phyloP scores from a whole-genome alignment of 2,329 filamentous ascomycete genomes.

The Fusarium sp. region DNA sequence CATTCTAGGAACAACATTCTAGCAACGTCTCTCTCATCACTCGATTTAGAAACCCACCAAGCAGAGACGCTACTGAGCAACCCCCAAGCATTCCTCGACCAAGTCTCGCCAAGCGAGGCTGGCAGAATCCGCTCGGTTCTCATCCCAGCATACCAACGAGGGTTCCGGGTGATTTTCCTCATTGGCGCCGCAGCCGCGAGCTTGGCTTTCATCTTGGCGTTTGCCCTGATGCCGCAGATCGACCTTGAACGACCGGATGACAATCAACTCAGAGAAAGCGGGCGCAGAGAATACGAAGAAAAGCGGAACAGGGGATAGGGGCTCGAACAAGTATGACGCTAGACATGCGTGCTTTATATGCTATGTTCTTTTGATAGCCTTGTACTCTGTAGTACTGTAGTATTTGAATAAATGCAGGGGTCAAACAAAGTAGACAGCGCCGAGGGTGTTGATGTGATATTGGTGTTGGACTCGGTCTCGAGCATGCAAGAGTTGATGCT shows the following conservation, averaged over 20 bases:
- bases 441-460: background rate
- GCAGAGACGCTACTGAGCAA: constrained; percentile 46
- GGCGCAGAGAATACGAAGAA: constrained; percentile 36
- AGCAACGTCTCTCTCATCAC: constrained; percentile 40
- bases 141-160: constrained; percentile 49
- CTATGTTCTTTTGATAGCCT: no score
- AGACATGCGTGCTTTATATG: background rate
- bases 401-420: background rate
- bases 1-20: constrained; percentile 51
- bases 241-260: constrained; percentile 51
- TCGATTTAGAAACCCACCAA: constrained; percentile 38
- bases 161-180: constrained; percentile 53
- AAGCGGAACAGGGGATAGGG: constrained; percentile 2
- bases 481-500: constrained; percentile 36
- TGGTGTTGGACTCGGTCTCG: no score
- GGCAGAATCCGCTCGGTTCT: constrained; percentile 45
- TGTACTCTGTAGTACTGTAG: no score
- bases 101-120: constrained; percentile 43
- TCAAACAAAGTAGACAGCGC: no score
- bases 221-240: constrained; percentile 53
- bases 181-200: constrained; percentile 49
- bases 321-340: background rate
- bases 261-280: constrained; percentile 49
- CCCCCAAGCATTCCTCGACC: constrained; percentile 47
- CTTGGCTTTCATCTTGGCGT: constrained; percentile 50